phyloP scores from a whole-genome alignment of 306 rosid species.

The Calophaca sinica region DNA sequence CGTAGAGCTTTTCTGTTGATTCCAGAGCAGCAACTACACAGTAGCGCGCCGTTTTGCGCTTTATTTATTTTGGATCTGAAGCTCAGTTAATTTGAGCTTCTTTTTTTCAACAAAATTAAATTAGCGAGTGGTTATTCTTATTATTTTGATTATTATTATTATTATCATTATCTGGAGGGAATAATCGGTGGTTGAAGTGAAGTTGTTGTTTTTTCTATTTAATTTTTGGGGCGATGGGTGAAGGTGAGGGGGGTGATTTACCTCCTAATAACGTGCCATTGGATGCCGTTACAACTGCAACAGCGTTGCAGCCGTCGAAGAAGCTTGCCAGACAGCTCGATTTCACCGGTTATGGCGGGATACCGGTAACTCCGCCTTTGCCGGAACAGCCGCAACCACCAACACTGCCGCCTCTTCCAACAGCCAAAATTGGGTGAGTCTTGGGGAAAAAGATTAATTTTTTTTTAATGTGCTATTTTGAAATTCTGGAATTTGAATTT shows the following conservation, averaged over 20 bases:
- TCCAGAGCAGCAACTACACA: constrained; percentile 56
- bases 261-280: constrained; percentile 63
- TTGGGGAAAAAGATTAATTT: no score
- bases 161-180: constrained; percentile 34
- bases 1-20: constrained; percentile 48
- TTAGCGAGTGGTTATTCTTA: no score
- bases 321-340: no score
- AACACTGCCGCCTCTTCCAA: constrained; percentile 44
- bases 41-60: neutral
- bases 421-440: constrained; percentile 77
- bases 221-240: constrained; percentile 66
- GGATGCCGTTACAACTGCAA: constrained; percentile 40
- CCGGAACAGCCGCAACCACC: neutral
- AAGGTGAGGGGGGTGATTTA: constrained; percentile 72
- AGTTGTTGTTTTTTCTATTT: neutral
- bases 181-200: constrained; percentile 54
- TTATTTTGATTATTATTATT: constrained; percentile 11
- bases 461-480: no score
- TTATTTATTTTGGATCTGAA: constrained; percentile 62
- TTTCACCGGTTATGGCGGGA: no score
- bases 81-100: constrained; percentile 56
- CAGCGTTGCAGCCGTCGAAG: neutral
- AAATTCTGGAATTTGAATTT: constrained; percentile 23
- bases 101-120: neutral
- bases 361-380: constrained; percentile 10